Conservation (phyloP, 1,139 yeast species). For the Maudiozyma humilis region DNA sequence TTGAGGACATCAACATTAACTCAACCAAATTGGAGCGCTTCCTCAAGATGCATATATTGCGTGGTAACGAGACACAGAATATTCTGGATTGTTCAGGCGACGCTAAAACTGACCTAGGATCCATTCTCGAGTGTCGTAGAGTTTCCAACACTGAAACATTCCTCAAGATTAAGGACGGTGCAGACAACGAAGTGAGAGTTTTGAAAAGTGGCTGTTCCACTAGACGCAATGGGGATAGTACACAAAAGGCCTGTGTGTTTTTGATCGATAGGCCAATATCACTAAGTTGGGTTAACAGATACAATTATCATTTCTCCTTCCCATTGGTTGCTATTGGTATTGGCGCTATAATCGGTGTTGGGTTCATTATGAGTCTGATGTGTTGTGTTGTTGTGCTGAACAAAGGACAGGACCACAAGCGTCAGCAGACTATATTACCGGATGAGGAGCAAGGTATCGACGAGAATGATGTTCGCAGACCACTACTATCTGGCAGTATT, state of each 20-base stretch:
- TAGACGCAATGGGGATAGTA: conserved; percentile 8
- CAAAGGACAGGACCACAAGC: conserved; percentile 1
- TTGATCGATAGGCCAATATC: conserved; percentile 62
- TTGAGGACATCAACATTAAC: conserved; percentile 26
- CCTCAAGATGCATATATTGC: conserved; percentile 61
- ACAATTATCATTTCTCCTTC: conserved; percentile 47
- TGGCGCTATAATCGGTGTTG: conserved; percentile 52
- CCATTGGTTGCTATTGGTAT: conserved; percentile 61
- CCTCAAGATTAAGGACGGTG: conserved; percentile 35
- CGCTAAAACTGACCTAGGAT: conserved; percentile 39
- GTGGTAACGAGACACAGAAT: conserved; percentile 40
- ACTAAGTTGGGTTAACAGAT: conserved; percentile 51
- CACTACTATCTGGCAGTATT: conserved; percentile 1
- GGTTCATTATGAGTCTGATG: conserved; percentile 33
- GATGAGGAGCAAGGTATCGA: neutral
- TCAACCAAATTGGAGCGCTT: conserved; percentile 42
- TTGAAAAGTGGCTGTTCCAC: conserved; percentile 63
- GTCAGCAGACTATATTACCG: neutral
- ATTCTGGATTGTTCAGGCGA: conserved; percentile 39
- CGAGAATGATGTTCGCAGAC: conserved; percentile 2
- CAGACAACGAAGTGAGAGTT: conserved; percentile 59
- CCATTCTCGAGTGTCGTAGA: conserved; percentile 39
- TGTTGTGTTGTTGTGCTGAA: conserved; percentile 21
- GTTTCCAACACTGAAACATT: conserved; percentile 33
- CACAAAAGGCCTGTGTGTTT: conserved; percentile 45